Evolutionary conservation across 768 basidiomycete genomes (phyloP).

Genomic region (Podaxis mareebaensis): DNA sequence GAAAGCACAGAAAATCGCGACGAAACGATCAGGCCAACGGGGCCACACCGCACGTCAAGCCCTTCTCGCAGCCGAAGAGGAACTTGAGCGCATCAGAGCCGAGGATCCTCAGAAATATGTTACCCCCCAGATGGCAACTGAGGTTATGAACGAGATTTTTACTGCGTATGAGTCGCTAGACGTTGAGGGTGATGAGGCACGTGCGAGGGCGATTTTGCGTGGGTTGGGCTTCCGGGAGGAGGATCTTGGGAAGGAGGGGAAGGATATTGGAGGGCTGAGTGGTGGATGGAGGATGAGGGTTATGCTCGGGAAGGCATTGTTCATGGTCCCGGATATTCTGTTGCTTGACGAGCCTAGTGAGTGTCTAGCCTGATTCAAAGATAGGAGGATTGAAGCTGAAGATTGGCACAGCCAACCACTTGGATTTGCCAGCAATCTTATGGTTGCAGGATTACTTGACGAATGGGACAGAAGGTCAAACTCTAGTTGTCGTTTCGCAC

Average conservation of each 20-base stretch:
- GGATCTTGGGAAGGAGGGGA: conserved; percentile 29
- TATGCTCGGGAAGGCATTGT: conserved; percentile 57
- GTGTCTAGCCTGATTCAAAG: not conserved
- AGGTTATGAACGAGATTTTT: conserved; percentile 27
- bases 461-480: conserved; percentile 37
- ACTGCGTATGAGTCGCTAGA: conserved; percentile 32
- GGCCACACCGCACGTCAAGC: conserved; percentile 58
- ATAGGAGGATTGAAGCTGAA: not conserved
- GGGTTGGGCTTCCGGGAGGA: conserved; percentile 59
- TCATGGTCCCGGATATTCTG: conserved; percentile 56
- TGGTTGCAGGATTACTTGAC: conserved; percentile 56
- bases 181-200: conserved; percentile 42
- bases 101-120: conserved; percentile 31
- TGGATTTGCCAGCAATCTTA: conserved; percentile 53
- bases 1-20: conserved; percentile 47
- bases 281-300: conserved; percentile 70
- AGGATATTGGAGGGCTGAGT: conserved; percentile 48
- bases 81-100: conserved; percentile 32
- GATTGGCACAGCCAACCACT: conserved; percentile 38
- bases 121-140: conserved; percentile 26
- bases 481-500: conserved; percentile 65
- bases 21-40: conserved; percentile 53
- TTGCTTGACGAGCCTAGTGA: conserved; percentile 57
- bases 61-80: conserved; percentile 45
- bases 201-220: conserved; percentile 51